These are phyloP conservation scores for Amesomyces nigricolor DNA, from an alignment of 2,329 filamentous ascomycete species.

Conservation along the genomic window DNA sequence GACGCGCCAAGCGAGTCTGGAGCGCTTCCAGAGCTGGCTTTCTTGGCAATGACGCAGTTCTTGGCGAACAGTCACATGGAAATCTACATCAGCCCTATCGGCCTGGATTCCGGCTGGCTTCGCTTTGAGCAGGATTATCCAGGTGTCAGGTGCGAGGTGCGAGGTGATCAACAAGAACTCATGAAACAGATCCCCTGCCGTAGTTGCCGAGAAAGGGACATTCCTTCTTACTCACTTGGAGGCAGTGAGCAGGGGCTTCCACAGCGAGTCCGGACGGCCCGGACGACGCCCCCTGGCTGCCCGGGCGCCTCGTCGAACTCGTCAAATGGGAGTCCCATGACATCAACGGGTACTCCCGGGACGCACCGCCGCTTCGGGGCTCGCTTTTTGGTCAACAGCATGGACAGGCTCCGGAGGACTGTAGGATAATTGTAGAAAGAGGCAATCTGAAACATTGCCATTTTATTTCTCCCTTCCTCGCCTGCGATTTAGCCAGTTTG, in stretches of 20 bases:
- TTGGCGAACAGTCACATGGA: neutral
- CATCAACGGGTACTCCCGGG: conserved; percentile 10
- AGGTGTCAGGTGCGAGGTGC: neutral
- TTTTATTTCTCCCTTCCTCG: too few species aligned
- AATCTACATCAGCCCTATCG: neutral
- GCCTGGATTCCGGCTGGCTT: neutral
- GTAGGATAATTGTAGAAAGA: neutral
- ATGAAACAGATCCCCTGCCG: too few species aligned
- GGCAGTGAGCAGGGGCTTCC: too few species aligned
- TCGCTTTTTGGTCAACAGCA: neutral
- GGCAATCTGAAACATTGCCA: too few species aligned
- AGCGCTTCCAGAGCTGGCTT: neutral
- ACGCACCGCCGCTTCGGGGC: neutral
- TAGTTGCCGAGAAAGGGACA: too few species aligned
- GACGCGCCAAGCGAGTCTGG: neutral
- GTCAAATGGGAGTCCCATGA: conserved; percentile 1
- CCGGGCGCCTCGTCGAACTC: neutral
- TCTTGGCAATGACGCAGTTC: neutral
- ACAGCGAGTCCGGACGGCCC: neutral
- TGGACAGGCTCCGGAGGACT: neutral
- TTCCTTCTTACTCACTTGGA: too few species aligned
- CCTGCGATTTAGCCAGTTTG: neutral
- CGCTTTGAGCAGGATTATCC: neutral
- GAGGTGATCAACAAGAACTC: too few species aligned
- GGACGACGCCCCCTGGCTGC: neutral